A percentile compares a stretch with the other conserved stretches of the same genome.
These are phyloP conservation scores for Geotrichum klebahnii DNA, from an alignment of 1,139 yeast species.

Conservation along the genomic window DNA sequence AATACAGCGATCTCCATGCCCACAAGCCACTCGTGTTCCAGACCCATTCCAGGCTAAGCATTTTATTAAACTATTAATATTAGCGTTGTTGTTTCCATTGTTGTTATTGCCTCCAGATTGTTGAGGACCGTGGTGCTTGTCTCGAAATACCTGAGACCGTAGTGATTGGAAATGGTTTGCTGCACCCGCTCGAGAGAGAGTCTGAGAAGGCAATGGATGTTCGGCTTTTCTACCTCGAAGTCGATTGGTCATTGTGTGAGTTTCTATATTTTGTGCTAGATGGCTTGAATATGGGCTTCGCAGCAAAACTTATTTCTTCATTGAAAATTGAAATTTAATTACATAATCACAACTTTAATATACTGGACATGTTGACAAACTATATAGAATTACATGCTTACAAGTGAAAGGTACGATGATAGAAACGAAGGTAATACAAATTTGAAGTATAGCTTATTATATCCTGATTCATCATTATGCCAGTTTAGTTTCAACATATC, in stretches of 20 bases:
- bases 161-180: constrained; percentile 14
- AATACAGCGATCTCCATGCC: constrained; percentile 30
- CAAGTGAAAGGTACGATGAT: too few relatives aligned
- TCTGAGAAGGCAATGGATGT: constrained; percentile 7
- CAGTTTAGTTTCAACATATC: too few relatives aligned
- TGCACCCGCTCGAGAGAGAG: constrained; percentile 15
- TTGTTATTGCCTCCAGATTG: not conserved
- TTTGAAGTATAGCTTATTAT: too few relatives aligned
- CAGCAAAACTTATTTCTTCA: not conserved
- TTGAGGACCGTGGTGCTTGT: constrained; percentile 6
- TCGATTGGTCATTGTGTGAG: constrained; percentile 2
- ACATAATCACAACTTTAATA: not conserved
- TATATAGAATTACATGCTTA: too few relatives aligned
- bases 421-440: too few relatives aligned
- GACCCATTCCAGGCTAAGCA: constrained; percentile 31
- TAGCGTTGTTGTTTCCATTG: constrained; percentile 1
- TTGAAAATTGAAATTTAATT: not conserved
- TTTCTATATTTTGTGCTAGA: too few relatives aligned
- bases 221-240: constrained; percentile 1
- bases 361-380: not conserved
- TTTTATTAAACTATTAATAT: constrained; percentile 4
- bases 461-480: too few relatives aligned
- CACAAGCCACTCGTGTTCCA: constrained; percentile 32
- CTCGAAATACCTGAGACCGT: constrained; percentile 13
- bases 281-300: too few relatives aligned